Evolutionary conservation across 306 rosid genomes (phyloP).

Genomic region (Trifolium fragiferum): DNA sequence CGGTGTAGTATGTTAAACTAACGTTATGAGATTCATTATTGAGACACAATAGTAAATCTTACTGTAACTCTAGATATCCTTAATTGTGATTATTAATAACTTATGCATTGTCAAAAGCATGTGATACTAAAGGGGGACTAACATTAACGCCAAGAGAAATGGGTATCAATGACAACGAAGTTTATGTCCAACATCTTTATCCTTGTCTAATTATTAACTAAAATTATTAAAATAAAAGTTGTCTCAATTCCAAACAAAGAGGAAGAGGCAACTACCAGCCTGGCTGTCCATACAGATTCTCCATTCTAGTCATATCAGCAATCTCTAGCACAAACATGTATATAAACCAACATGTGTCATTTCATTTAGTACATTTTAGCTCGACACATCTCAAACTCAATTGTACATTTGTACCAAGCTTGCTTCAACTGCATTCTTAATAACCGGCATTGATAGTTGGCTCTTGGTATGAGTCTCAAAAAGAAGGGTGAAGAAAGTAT

Average conservation of each 20-base stretch:
- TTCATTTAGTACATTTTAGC: neutral
- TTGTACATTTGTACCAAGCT: slow-evolving; percentile 4
- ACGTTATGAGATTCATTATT: neutral
- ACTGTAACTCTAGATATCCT: slow-evolving; percentile 20
- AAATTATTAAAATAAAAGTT: neutral
- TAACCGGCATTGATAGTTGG: neutral
- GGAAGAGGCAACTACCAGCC: neutral
- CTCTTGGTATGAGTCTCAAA: neutral
- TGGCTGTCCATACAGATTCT: neutral
- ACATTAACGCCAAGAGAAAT: slow-evolving; percentile 5
- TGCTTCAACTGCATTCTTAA: slow-evolving; percentile 17
- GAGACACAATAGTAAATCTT: slow-evolving; percentile 8
- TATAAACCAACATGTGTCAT: neutral
- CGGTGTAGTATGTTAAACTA: slow-evolving; percentile 8
- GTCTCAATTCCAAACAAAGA: slow-evolving; percentile 6
- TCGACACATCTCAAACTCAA: neutral
- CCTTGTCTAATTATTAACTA: slow-evolving; percentile 22
- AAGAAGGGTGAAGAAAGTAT: neutral
- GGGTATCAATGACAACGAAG: slow-evolving; percentile 1
- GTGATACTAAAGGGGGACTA: slow-evolving; percentile 3
- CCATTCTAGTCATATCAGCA: neutral
- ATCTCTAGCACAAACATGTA: slow-evolving; percentile 27
- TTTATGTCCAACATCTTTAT: slow-evolving; percentile 8
- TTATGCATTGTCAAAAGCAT: neutral
- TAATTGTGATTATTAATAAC: slow-evolving; percentile 12